Evolutionary conservation across 169 alveolate species (phyloP).

Genomic region (Plasmodium blacklocki): DNA sequence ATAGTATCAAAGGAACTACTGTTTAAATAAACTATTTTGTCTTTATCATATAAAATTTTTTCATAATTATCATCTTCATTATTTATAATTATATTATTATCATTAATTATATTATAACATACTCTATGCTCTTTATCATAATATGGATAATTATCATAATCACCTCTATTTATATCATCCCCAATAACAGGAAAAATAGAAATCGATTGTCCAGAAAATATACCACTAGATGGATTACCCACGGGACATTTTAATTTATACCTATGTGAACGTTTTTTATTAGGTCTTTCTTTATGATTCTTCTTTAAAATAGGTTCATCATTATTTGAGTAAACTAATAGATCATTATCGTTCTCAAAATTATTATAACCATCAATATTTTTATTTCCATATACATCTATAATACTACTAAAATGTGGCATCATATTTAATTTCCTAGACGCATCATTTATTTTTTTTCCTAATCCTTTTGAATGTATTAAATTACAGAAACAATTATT

Average conservation of each 20-base stretch:
- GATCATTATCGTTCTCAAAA: not conserved
- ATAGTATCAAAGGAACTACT: conserved; percentile 6
- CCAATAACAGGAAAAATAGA: not conserved
- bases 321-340: not conserved
- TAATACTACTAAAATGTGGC: too few relatives aligned
- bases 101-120: not conserved
- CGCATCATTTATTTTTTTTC: too few relatives aligned
- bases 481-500: conserved; percentile 23
- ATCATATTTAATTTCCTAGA: too few relatives aligned
- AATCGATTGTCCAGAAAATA: too few relatives aligned
- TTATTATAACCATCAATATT: not conserved
- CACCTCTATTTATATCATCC: not conserved
- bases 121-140: not conserved
- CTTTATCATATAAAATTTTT: not conserved
- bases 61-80: not conserved
- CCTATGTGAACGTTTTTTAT: not conserved
- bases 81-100: not conserved
- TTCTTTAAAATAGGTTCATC: too few relatives aligned
- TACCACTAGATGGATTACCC: too few relatives aligned
- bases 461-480: not conserved
- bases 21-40: not conserved
- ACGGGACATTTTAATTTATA: too few relatives aligned
- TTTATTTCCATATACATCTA: not conserved
- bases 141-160: not conserved
- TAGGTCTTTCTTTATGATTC: too few relatives aligned